Evolutionary conservation across 805 yeast genomes (phyloP).

Genomic region (Deakozyma indianensis): DNA sequence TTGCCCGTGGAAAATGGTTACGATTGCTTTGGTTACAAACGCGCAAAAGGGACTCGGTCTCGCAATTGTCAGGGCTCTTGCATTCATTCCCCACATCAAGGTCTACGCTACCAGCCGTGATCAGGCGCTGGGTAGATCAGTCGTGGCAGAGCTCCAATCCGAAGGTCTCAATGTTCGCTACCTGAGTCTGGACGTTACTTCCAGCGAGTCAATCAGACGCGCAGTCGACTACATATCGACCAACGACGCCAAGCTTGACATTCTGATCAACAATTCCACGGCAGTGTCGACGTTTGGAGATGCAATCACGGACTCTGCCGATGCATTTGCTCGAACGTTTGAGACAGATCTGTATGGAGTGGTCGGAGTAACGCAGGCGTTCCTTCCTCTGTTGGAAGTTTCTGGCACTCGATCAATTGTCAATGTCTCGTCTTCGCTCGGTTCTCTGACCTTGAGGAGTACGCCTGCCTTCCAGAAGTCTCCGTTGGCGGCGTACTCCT

Average conservation of each 20-base stretch:
- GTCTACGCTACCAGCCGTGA: not conserved
- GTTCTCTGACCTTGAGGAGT: not conserved
- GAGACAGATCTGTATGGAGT: not conserved
- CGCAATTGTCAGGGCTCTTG: conserved; percentile 3
- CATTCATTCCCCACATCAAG: not conserved
- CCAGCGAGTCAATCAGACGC: not conserved
- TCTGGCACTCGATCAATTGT: not conserved
- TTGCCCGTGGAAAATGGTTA: too few relatives aligned
- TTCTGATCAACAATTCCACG: conserved; percentile 23
- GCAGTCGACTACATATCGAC: not conserved
- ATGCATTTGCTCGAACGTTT: not conserved
- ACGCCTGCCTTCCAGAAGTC: not conserved
- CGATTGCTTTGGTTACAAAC: conserved; percentile 4
- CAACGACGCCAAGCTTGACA: conserved; percentile 10
- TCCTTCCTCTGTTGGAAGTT: not conserved
- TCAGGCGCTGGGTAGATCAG: not conserved
- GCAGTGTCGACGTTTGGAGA: conserved; percentile 8
- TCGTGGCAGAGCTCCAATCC: not conserved
- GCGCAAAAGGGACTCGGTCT: conserved; percentile 4
- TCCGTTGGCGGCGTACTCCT: not conserved
- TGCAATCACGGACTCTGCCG: not conserved
- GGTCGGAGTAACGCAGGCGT: conserved; percentile 1
- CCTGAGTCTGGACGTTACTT: conserved; percentile 2
- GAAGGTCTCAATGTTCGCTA: not conserved
- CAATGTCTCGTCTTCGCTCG: not conserved